Percentiles rank a stretch among this genome's conserved stretches.
phyloP scores from a whole-genome alignment of 495 filamentous ascomycete species.

The Penicillium nucicola region DNA sequence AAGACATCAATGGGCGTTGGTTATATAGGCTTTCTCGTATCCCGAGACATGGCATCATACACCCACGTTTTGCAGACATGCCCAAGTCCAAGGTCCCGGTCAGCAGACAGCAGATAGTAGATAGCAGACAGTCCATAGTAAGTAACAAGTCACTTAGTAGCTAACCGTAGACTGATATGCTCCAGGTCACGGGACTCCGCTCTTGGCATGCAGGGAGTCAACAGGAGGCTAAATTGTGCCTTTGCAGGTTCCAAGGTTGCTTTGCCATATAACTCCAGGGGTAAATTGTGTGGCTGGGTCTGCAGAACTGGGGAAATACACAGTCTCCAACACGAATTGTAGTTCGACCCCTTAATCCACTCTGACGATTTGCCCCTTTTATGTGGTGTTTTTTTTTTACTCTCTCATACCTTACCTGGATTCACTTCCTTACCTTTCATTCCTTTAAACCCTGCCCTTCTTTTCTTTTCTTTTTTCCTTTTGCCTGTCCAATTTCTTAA shows the following conservation, averaged over 20 bases:
- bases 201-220: not conserved
- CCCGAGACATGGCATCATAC: no score
- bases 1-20: no score
- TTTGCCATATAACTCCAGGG: constrained; percentile 7
- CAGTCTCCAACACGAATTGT: not conserved
- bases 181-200: no score
- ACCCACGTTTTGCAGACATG: no score
- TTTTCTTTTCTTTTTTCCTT: no score
- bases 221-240: not conserved
- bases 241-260: no score
- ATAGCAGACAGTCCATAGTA: no score
- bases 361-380: constrained; percentile 10
- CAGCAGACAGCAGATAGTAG: no score
- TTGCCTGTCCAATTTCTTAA: constrained; percentile 6
- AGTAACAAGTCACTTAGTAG: no score
- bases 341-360: constrained; percentile 6
- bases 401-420: constrained; percentile 29
- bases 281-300: constrained; percentile 3
- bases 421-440: constrained; percentile 25
- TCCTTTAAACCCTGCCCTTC: constrained; percentile 16
- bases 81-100: no score
- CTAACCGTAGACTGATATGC: no score
- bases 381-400: constrained; percentile 8
- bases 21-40: no score
- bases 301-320: constrained; percentile 1